phyloP scores from a whole-genome alignment of 768 basidiomycete species.

The Atractiella rhizophila region DNA sequence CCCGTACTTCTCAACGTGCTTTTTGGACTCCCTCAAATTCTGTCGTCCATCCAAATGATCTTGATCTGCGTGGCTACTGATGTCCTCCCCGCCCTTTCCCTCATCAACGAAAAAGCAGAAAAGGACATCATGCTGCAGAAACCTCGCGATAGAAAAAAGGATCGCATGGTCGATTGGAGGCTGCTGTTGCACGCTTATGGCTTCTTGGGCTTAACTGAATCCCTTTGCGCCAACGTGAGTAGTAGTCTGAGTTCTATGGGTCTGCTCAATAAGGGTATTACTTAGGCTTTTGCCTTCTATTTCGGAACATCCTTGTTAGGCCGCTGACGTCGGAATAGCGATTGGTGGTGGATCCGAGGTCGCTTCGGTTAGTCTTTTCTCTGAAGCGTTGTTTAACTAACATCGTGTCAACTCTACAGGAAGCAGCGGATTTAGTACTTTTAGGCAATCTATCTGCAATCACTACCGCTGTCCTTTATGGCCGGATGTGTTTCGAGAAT shows the following conservation, averaged over 20 bases:
- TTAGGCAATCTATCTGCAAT: constrained; percentile 63
- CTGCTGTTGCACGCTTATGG: constrained; percentile 34
- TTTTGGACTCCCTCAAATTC: constrained; percentile 34
- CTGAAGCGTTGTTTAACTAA: too few species aligned
- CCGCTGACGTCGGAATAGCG: too few species aligned
- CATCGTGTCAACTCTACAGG: too few species aligned
- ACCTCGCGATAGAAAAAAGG: constrained; percentile 33
- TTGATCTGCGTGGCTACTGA: constrained; percentile 37
- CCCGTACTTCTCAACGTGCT: constrained; percentile 33
- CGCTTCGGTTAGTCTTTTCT: too few species aligned
- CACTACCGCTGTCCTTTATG: constrained; percentile 37
- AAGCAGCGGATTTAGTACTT: constrained; percentile 4
- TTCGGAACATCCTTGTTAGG: too few species aligned
- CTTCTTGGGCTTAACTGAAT: constrained; percentile 31
- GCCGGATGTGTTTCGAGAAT: constrained; percentile 39
- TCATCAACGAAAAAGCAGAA: constrained; percentile 39
- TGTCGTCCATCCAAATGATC: constrained; percentile 31
- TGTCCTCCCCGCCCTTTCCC: constrained; percentile 31
- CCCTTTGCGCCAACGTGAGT: constrained; percentile 29
- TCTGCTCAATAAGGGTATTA: constrained; percentile 21
- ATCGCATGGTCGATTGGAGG: constrained; percentile 32
- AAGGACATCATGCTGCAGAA: constrained; percentile 32
- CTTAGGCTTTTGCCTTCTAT: neutral
- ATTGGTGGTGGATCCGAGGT: too few species aligned
- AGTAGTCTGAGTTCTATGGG: too few species aligned